Evolutionary conservation across 2,329 filamentous ascomycete species (phyloP).

Genomic region (Keithomyces neogunnii): DNA sequence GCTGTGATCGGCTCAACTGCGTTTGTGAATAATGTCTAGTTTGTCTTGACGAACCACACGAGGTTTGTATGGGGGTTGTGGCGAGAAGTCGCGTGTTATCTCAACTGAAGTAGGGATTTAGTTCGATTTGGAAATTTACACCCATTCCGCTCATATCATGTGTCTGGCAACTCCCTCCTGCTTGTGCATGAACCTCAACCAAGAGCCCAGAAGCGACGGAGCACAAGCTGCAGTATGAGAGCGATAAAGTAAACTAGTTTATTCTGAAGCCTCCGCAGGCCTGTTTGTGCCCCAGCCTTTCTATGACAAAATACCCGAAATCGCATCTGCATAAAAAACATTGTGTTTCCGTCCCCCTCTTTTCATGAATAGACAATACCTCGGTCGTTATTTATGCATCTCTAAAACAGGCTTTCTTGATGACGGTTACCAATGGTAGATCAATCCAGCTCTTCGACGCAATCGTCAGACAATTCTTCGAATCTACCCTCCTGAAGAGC

Average conservation of each 20-base stretch:
- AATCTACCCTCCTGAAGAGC: constrained; percentile 63
- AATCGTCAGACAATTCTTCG: constrained; percentile 55
- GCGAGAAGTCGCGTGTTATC: no score
- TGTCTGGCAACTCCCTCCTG: no score
- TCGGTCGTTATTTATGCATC: not conserved
- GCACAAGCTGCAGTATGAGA: no score
- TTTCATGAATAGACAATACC: not conserved
- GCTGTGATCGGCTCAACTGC: constrained; percentile 15
- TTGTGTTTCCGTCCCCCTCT: not conserved
- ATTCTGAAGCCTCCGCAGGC: no score
- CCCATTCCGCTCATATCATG: no score
- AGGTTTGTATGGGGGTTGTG: no score
- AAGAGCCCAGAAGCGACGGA: no score
- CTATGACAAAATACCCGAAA: not conserved
- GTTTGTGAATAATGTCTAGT: constrained; percentile 10
- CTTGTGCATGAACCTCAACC: no score
- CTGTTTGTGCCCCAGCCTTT: not conserved
- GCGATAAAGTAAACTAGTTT: no score
- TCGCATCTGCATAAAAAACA: not conserved
- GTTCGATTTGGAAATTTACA: no score
- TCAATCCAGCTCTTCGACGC: constrained; percentile 34
- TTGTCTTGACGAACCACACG: not conserved
- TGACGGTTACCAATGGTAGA: constrained; percentile 3
- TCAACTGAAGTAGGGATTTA: no score
- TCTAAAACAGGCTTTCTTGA: not conserved